These are phyloP conservation scores for Aquilaria malaccensis DNA, from an alignment of 345 rosid genomes.

Conservation along the genomic window DNA sequence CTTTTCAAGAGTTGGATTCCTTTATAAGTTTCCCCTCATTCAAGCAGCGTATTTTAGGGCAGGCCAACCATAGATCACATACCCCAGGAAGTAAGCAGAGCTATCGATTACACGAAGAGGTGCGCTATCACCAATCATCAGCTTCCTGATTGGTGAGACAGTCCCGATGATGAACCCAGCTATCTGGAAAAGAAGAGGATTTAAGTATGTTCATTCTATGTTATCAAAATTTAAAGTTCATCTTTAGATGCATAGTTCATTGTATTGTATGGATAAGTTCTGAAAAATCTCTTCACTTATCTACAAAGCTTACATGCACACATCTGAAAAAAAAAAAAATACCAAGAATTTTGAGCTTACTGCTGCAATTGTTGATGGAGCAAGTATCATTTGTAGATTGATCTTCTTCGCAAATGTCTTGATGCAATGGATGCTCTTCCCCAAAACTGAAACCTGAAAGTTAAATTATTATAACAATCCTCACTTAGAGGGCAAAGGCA, in stretches of 20 bases:
- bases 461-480: constrained; percentile 8
- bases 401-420: constrained; percentile 14
- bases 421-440: constrained; percentile 20
- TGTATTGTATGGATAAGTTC: background rate
- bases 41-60: too few relatives aligned
- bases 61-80: constrained; percentile 8
- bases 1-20: too few relatives aligned
- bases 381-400: constrained; percentile 40
- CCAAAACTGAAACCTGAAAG: constrained; percentile 20
- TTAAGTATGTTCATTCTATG: too few relatives aligned
- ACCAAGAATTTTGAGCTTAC: constrained; percentile 19
- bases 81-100: constrained; percentile 49
- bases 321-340: background rate
- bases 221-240: too few relatives aligned
- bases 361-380: constrained; percentile 55
- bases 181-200: constrained; percentile 24
- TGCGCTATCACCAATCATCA: constrained; percentile 42
- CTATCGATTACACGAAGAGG: constrained; percentile 56
- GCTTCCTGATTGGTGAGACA: constrained; percentile 31
- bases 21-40: too few relatives aligned
- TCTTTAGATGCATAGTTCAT: background rate
- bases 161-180: constrained; percentile 47
- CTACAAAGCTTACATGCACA: background rate
- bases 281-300: background rate
- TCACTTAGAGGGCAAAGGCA: background rate